These are phyloP conservation scores for Cystofilobasidium macerans DNA, from an alignment of 768 basidiomycete genomes.

Conservation along the genomic window DNA sequence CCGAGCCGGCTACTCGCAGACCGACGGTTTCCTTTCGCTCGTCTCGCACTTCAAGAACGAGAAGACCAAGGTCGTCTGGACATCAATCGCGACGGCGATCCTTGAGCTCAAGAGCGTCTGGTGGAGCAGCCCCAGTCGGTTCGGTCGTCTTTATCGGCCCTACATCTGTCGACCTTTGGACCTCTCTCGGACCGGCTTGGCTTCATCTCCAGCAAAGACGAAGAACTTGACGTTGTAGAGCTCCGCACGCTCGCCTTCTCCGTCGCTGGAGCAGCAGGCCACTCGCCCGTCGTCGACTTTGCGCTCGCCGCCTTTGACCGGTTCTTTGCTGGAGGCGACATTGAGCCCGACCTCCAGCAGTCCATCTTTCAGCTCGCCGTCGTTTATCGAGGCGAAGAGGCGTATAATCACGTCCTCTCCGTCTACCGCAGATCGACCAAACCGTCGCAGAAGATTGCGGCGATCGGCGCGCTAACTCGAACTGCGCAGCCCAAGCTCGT, in stretches of 20 bases:
- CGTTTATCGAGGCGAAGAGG: slow-evolving; percentile 57
- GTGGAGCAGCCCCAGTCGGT: slow-evolving; percentile 60
- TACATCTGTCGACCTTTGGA: slow-evolving; percentile 43
- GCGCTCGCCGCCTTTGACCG: slow-evolving; percentile 54
- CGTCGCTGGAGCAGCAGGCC: slow-evolving; percentile 31
- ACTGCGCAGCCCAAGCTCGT: slow-evolving; percentile 51
- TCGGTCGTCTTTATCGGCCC: slow-evolving; percentile 43
- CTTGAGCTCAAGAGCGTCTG: slow-evolving; percentile 52
- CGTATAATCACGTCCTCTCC: slow-evolving; percentile 60
- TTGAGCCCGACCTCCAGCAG: slow-evolving; percentile 67
- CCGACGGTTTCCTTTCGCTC: slow-evolving; percentile 66
- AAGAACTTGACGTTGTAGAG: slow-evolving; percentile 56
- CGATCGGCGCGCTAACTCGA: slow-evolving; percentile 55
- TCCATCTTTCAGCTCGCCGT: slow-evolving; percentile 46
- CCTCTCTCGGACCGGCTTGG: slow-evolving; percentile 72
- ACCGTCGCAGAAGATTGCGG: slow-evolving; percentile 53
- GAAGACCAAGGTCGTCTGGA: slow-evolving; percentile 35
- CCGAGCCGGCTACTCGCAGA: slow-evolving; percentile 63
- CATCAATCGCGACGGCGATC: slow-evolving; percentile 48
- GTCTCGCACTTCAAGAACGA: slow-evolving; percentile 60
- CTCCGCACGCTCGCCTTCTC: slow-evolving; percentile 63
- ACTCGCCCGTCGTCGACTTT: slow-evolving; percentile 52
- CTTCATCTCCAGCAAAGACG: slow-evolving; percentile 56
- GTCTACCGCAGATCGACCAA: slow-evolving; percentile 63
- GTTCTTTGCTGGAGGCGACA: slow-evolving; percentile 53